Percentiles rank a stretch among this genome's conserved stretches.
Conservation (phyloP, 2,329 filamentous ascomycete genomes). For the Pseudogymnoascus sp. region DNA sequence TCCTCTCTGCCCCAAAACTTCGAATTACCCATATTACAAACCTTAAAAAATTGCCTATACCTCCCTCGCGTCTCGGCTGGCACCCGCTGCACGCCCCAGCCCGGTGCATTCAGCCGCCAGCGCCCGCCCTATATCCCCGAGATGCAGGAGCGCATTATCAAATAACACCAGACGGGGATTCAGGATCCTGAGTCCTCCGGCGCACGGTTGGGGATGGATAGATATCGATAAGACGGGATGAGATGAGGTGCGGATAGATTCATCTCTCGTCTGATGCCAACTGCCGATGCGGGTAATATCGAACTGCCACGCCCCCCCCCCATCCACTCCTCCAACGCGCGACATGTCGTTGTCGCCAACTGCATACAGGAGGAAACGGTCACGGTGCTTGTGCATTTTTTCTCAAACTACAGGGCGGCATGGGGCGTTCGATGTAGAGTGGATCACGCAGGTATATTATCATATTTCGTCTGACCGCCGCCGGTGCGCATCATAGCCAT, state of each 20-base stretch:
- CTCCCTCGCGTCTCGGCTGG: background rate
- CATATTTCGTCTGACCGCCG: background rate
- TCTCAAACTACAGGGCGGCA: background rate
- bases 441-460: background rate
- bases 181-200: background rate
- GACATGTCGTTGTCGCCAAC: background rate
- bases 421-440: background rate
- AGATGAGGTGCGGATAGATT: background rate
- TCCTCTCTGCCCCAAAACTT: background rate
- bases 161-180: background rate
- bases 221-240: background rate
- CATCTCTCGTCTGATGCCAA: background rate
- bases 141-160: background rate
- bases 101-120: background rate
- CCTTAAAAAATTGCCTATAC: background rate
- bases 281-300: conserved; percentile 4
- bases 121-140: background rate
- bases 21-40: background rate
- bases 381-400: background rate
- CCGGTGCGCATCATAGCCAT: background rate
- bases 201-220: background rate
- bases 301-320: background rate
- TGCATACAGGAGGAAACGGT: background rate
- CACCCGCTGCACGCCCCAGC: background rate
- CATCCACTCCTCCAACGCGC: background rate